A percentile compares a stretch with the other conserved stretches of the same genome.
phyloP scores from a whole-genome alignment of 768 basidiomycete genomes.

The Candolleomyces eurysporus region DNA sequence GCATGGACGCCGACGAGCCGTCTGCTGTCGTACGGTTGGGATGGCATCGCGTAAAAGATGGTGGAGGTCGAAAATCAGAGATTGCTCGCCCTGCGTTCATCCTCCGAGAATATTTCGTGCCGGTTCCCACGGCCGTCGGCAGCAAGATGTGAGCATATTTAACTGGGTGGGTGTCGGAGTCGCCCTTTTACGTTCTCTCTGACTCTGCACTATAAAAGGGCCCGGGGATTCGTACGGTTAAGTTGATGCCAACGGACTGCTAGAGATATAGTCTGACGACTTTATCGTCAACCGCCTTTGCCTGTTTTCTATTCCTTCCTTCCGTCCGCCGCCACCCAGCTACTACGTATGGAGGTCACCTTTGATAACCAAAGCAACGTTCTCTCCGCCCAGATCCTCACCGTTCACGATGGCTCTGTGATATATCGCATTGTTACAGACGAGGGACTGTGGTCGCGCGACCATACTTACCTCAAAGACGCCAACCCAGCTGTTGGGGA shows the following conservation, averaged over 20 bases:
- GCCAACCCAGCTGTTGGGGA: conserved; percentile 39
- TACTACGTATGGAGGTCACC: conserved; percentile 41
- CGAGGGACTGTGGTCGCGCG: conserved; percentile 41
- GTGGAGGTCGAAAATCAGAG: background rate
- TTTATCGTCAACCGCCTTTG: background rate
- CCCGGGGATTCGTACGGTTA: too few species aligned
- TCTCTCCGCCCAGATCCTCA: conserved; percentile 41
- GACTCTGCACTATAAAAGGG: too few species aligned
- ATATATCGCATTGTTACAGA: conserved; percentile 44
- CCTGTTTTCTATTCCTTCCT: background rate
- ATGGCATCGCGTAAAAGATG: background rate
- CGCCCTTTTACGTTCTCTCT: too few species aligned
- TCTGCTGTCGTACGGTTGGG: conserved; percentile 25
- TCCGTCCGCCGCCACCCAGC: background rate
- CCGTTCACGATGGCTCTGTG: conserved; percentile 41
- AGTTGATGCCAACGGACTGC: background rate
- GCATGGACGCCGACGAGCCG: conserved; percentile 67
- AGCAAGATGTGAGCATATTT: background rate
- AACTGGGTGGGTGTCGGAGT: too few species aligned
- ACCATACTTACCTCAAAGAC: conserved; percentile 44
- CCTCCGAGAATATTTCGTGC: background rate
- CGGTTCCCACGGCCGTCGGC: background rate
- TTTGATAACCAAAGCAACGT: conserved; percentile 53
- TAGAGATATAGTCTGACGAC: background rate
- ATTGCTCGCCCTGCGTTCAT: background rate